Evolutionary conservation across 257 asterid species (phyloP), one percentile per base, ranked within the genome.

Genomic region (Scutellaria baicalensis): DNA sequence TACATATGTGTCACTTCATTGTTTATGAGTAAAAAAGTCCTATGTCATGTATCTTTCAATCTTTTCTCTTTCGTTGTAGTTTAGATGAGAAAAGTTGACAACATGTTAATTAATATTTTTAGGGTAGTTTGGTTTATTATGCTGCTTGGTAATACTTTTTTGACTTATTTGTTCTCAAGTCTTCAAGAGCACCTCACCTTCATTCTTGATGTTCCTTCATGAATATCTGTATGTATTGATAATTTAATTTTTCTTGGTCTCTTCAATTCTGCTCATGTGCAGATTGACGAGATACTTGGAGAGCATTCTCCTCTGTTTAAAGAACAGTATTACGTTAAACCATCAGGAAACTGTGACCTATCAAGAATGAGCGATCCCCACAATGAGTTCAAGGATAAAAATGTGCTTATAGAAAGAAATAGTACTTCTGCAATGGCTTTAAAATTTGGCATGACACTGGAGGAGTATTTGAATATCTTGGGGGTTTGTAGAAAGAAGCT

Each of bases 291-390:
- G 8, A 66, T 84, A 68, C 86, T 93, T 23, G 96, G 91, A 14
- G 99, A 86, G 79, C 87, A 91, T 67, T 89, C 95, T 14, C 49
- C 83, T 44, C 73, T 89, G 21, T 78, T 93, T 64, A 88, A 84
- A 81, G 96, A 83, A 74, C 96, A 93, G 75, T 93, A 89, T 77
- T 91, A 91, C 76, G 8, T 93, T 35, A 93, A 93, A 80, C 49
- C 88, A 9, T 81, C 96, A 0, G 97, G 99, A 27, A 93, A 91
- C 64, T 93, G 99, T 81, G 97, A 91, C 79, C 84, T 91, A 33
- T 93, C 99, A 13, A 84, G 79, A 18, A 84, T 82, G 90, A 93
- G 99, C 70, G 99, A 93, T 75, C 99, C 96, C 23, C 95, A 91
- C 76, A 62, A 80, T 3, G 99, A 93, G 77, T 93, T 93, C 80